Evolutionary conservation across 2,329 filamentous ascomycete genomes (phyloP).

Genomic region (Cladobotryum protrusum): DNA sequence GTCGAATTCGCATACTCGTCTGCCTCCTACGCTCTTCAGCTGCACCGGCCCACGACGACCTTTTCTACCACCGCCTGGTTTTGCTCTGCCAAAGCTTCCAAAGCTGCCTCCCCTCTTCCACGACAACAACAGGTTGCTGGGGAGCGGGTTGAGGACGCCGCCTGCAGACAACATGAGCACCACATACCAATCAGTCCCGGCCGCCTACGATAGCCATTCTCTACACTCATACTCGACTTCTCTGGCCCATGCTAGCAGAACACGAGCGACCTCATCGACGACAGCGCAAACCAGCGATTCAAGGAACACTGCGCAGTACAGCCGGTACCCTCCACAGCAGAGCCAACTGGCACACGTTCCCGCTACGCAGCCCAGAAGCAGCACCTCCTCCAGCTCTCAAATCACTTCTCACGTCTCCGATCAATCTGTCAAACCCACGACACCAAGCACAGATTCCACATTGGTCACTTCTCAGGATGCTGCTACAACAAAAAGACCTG

Average conservation of each 20-base stretch:
- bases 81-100: slow-evolving; percentile 20
- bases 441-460: background rate
- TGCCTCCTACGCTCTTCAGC: slow-evolving; percentile 18
- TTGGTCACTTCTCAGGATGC: slow-evolving; percentile 13
- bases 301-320: slow-evolving; percentile 23
- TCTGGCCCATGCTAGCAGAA: slow-evolving; percentile 28
- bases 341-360: slow-evolving; percentile 10
- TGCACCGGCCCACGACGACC: slow-evolving; percentile 16
- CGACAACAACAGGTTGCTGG: slow-evolving; percentile 14
- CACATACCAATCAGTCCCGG: slow-evolving; percentile 43
- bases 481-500: slow-evolving; percentile 30
- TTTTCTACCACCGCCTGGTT: slow-evolving; percentile 13
- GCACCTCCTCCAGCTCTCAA: slow-evolving; percentile 14
- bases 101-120: slow-evolving; percentile 13
- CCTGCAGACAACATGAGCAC: slow-evolving; percentile 48
- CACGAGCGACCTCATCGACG: slow-evolving; percentile 17
- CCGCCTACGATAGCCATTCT: slow-evolving; percentile 42
- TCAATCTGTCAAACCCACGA: slow-evolving; percentile 3
- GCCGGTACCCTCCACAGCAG: slow-evolving; percentile 25
- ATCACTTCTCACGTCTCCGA: background rate
- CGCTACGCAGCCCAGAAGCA: slow-evolving; percentile 15
- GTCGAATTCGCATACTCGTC: slow-evolving; percentile 16
- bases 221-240: slow-evolving; percentile 34
- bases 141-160: slow-evolving; percentile 43
- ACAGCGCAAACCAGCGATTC: slow-evolving; percentile 26